Conservation (phyloP, 164 flowering plant species). For the Dillenia suffruticosa region DNA sequence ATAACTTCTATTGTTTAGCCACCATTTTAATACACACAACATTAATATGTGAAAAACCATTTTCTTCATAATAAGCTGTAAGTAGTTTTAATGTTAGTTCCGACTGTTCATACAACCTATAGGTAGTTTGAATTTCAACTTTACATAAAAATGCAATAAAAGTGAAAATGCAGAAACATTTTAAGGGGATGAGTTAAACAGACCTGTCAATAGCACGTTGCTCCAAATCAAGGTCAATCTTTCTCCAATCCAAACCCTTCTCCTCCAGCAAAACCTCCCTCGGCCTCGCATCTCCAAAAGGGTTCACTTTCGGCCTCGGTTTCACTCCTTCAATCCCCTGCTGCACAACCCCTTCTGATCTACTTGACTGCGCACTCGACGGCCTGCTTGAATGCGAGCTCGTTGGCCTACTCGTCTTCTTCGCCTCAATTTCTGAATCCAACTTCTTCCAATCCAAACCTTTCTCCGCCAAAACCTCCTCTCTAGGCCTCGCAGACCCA, state of each 20-base stretch:
- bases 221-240: constrained; percentile 84
- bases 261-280: constrained; percentile 72
- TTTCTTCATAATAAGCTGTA: too few relatives aligned
- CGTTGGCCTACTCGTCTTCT: constrained; percentile 65
- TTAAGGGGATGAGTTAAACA: background rate
- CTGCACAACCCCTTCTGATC: constrained; percentile 46
- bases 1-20: too few relatives aligned
- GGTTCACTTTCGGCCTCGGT: constrained; percentile 73
- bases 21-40: too few relatives aligned
- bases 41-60: too few relatives aligned
- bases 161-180: background rate
- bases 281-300: constrained; percentile 96
- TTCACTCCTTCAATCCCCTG: constrained; percentile 36
- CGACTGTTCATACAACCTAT: too few relatives aligned
- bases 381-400: constrained; percentile 88
- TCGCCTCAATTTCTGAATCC: constrained; percentile 60
- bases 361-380: constrained; percentile 56
- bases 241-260: constrained; percentile 85
- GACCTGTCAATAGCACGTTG: constrained; percentile 73
- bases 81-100: too few relatives aligned
- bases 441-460: constrained; percentile 85
- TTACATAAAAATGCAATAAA: background rate
- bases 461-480: constrained; percentile 82
- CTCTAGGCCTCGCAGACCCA: constrained; percentile 89
- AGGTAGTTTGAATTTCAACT: too few relatives aligned